These are phyloP conservation scores for Globomyces sp. DNA, from an alignment of 371 early-diverging fungal genomes.

Conservation along the genomic window DNA sequence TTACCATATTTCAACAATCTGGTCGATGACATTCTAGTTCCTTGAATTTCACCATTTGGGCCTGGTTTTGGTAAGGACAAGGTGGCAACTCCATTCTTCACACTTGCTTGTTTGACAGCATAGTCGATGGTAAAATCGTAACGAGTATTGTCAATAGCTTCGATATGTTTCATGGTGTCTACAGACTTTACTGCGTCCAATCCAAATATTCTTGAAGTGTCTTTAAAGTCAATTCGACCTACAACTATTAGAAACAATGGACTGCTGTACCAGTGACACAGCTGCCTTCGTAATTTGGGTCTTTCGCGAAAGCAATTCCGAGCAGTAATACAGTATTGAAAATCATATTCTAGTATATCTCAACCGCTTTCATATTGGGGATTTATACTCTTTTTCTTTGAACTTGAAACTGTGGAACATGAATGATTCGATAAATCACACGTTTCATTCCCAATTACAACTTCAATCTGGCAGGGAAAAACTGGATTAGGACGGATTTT, in stretches of 20 bases:
- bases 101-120: background rate
- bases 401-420: too few relatives aligned
- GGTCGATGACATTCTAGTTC: constrained; percentile 18
- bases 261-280: background rate
- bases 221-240: constrained; percentile 1
- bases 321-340: background rate
- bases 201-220: constrained; percentile 9
- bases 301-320: background rate
- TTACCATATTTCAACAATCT: constrained; percentile 16
- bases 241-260: too few relatives aligned
- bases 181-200: background rate
- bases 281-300: background rate
- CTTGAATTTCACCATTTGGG: background rate
- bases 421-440: too few relatives aligned
- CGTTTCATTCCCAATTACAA: too few relatives aligned
- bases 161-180: constrained; percentile 3
- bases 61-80: background rate
- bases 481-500: too few relatives aligned
- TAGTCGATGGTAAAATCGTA: constrained; percentile 19
- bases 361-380: too few relatives aligned
- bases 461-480: too few relatives aligned
- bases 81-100: background rate
- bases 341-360: too few relatives aligned
- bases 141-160: constrained; percentile 1
- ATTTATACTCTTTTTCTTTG: too few relatives aligned